A percentile compares a stretch with the other conserved stretches of the same genome.
These are phyloP conservation scores for Haematococcus lacustris DNA, from an alignment of 139 green algal genomes.

Conservation along the genomic window DNA sequence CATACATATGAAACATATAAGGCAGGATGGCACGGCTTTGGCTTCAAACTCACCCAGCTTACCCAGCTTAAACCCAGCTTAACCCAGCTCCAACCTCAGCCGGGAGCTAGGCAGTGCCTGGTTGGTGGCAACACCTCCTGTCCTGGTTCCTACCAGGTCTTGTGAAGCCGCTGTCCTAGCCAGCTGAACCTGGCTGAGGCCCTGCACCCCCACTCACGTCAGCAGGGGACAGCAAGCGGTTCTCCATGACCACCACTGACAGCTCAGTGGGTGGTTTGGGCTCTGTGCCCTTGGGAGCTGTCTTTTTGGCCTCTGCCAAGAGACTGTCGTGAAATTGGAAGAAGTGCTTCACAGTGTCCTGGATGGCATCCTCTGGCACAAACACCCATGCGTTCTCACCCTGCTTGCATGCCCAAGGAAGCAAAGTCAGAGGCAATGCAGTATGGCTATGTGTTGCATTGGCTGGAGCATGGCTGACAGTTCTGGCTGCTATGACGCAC, in stretches of 20 bases:
- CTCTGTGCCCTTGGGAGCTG: constrained; percentile 42
- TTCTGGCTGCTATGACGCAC: no score
- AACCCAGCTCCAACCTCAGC: no score
- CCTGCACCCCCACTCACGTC: constrained; percentile 44
- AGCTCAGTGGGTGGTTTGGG: constrained; percentile 27
- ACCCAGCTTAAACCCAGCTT: no score
- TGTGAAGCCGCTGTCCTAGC: no score
- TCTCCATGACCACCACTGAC: constrained; percentile 39
- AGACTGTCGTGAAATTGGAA: constrained; percentile 67
- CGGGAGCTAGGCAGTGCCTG: no score
- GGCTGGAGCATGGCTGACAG: background rate
- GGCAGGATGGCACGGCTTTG: no score
- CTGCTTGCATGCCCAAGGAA: constrained; percentile 25
- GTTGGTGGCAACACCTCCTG: no score
- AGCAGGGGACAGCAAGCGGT: constrained; percentile 35
- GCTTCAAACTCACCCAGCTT: no score
- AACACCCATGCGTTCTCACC: constrained; percentile 88
- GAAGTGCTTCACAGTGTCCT: constrained; percentile 62
- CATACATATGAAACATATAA: no score
- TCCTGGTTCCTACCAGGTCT: no score
- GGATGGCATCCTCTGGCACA: constrained; percentile 70
- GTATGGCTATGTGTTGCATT: background rate
- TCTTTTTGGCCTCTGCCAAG: constrained; percentile 39
- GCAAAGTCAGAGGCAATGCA: background rate
- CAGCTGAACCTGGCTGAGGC: no score